These are phyloP conservation scores for Boletellus emodensis DNA, from an alignment of 768 basidiomycete species.

Conservation along the genomic window DNA sequence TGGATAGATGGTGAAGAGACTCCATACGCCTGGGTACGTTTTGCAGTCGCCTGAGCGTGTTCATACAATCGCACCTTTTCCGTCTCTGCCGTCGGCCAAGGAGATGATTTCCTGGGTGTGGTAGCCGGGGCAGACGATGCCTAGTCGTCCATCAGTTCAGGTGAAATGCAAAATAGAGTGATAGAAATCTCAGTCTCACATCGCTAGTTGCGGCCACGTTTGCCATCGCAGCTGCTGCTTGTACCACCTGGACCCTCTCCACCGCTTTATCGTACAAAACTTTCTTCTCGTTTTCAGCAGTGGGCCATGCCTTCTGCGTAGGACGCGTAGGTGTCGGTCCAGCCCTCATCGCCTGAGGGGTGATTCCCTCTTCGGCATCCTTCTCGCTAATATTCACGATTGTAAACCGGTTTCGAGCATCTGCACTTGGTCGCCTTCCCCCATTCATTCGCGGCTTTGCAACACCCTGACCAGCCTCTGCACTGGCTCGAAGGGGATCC, in stretches of 20 bases:
- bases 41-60: constrained; percentile 63
- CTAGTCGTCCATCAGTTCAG: constrained; percentile 11
- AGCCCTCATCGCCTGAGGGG: constrained; percentile 15
- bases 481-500: constrained; percentile 1
- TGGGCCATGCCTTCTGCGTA: constrained; percentile 19
- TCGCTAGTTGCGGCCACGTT: constrained; percentile 25
- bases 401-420: constrained; percentile 35
- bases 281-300: constrained; percentile 47
- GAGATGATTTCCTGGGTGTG: constrained; percentile 14
- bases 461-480: constrained; percentile 2
- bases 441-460: constrained; percentile 13
- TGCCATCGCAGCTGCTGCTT: constrained; percentile 30
- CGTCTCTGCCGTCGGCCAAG: constrained; percentile 69
- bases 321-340: constrained; percentile 27
- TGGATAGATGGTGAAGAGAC: constrained; percentile 24
- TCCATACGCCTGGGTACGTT: constrained; percentile 47
- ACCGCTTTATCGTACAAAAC: constrained; percentile 37
- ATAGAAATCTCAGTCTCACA: constrained; percentile 15
- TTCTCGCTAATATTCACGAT: constrained; percentile 40
- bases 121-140: not conserved
- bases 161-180: not conserved
- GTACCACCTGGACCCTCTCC: constrained; percentile 36
- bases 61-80: constrained; percentile 74
- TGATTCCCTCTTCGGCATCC: constrained; percentile 34
- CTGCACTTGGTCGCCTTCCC: constrained; percentile 33